Percentiles rank a stretch among this genome's conserved stretches.
Conservation (phyloP, 2,329 filamentous ascomycete genomes). For the Colletotrichum ledebouriae region DNA sequence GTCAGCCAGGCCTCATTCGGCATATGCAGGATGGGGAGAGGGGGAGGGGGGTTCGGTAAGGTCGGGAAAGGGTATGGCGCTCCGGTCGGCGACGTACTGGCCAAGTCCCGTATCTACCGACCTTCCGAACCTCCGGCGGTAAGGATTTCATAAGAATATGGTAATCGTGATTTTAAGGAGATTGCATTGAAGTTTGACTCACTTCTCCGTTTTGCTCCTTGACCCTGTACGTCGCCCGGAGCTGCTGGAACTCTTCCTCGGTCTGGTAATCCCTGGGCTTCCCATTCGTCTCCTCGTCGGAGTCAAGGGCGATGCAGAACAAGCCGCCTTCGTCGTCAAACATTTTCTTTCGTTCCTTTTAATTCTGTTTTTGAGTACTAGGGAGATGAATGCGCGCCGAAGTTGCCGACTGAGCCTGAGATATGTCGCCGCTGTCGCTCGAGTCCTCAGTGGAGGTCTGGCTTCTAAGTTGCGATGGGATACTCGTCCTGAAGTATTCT, state of each 20-base stretch:
- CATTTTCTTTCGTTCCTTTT: constrained; percentile 18
- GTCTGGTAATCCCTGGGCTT: constrained; percentile 58
- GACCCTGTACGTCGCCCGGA: constrained; percentile 59
- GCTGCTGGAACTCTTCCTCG: constrained; percentile 62
- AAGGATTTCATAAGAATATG: not conserved
- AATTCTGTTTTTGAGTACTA: too few relatives aligned
- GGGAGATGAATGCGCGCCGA: not conserved
- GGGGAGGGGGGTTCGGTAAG: not conserved
- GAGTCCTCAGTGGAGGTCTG: too few relatives aligned
- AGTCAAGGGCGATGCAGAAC: constrained; percentile 51
- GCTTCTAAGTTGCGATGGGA: too few relatives aligned
- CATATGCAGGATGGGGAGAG: not conserved
- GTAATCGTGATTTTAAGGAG: constrained; percentile 5
- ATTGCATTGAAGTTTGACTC: constrained; percentile 43
- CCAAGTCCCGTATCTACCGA: not conserved
- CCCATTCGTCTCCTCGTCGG: constrained; percentile 50
- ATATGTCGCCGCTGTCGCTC: not conserved
- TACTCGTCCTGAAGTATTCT: too few relatives aligned
- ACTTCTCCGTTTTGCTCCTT: constrained; percentile 70
- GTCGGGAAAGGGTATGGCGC: not conserved
- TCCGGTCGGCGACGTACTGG: constrained; percentile 6
- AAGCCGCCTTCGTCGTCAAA: constrained; percentile 50
- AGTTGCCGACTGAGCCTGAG: not conserved
- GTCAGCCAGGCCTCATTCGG: not conserved
- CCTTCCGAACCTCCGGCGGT: too few relatives aligned